Evolutionary conservation across 148 eudicot species (phyloP).

Genomic region (Silene uniflora): DNA sequence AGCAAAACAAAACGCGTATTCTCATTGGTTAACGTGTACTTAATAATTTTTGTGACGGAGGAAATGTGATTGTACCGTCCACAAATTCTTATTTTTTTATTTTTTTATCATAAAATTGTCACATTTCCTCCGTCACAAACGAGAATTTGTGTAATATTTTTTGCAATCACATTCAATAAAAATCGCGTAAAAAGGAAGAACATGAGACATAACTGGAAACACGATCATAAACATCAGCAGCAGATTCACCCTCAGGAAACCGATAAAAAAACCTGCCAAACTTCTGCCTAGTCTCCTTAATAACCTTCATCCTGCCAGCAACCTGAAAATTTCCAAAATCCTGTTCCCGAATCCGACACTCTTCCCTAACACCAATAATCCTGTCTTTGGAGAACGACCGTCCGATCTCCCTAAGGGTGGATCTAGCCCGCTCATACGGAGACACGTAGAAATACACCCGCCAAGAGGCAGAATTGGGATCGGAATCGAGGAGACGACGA

Average conservation of each 20-base stretch:
- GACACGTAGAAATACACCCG: conserved; percentile 80
- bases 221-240: conserved; percentile 93
- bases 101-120: too few relatives aligned
- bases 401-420: conserved; percentile 74
- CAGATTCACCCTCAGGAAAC: conserved; percentile 94
- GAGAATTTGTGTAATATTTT: too few relatives aligned
- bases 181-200: not conserved
- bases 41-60: too few relatives aligned
- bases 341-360: conserved; percentile 79
- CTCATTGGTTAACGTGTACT: too few relatives aligned
- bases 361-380: conserved; percentile 76
- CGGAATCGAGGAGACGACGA: conserved; percentile 37
- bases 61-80: too few relatives aligned
- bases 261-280: conserved; percentile 86
- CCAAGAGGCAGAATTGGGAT: conserved; percentile 27
- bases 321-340: conserved; percentile 95
- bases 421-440: conserved; percentile 64
- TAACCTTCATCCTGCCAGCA: conserved; percentile 55
- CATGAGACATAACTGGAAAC: conserved; percentile 60
- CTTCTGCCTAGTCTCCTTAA: conserved; percentile 55
- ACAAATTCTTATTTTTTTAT: too few relatives aligned
- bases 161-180: too few relatives aligned
- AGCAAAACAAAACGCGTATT: too few relatives aligned
- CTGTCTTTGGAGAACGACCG: conserved; percentile 48
- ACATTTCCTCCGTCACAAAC: too few relatives aligned